Base-by-base conservation (phyloP, 164 flowering plant species). In the Pachysandra terminalis region DNA sequence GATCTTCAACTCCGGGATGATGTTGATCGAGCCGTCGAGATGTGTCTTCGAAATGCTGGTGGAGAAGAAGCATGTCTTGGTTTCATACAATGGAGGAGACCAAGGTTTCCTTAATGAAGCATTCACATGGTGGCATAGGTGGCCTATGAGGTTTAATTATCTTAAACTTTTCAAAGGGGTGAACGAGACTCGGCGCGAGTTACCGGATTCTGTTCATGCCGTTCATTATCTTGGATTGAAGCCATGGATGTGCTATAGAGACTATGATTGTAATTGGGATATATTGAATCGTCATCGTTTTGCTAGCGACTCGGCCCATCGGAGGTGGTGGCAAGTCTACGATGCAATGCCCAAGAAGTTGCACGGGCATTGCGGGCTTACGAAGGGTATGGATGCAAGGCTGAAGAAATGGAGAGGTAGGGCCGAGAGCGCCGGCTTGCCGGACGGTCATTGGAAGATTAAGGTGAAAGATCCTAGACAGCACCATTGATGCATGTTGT, bases 181-280 rank as follows among this genome's bases (percentile, higher is more conserved):
- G 1, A 63, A 63, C 16, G 32, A 61, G 1, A 10, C 51, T 9
- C 5, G 32, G 1, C 70, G 67, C 15, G 69, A 71, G 35, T 28
- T 80, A 0, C 76, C 81, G 0, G 60, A 78, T 2, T 73, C 74
- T 9, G 49, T 58, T 0, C 74, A 72, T 12, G 80, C 86, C 0
- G 57, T 91, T 3, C 98, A 93, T 72, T 91, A 82, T 63, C 56
- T 93, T 61, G 98, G 98, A 0, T 32, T 78, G 70, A 94, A 94
- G 83, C 98, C 95, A 16, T 94, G 98, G 98, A 63, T 69, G 79
- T 94, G 98, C 66, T 87, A 88, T 35, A 82, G 77, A 57, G 97
- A 94, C 61, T 87, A 88, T 68, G 98, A 94, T 52, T 94, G 96
- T 37, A 91, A 91, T 35, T 91, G 98, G 97, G 91, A 90, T 37